Percentiles rank a stretch among this genome's conserved stretches.
These are phyloP conservation scores for Huntiella savannae DNA, from an alignment of 2,329 filamentous ascomycete species.

Conservation along the genomic window DNA sequence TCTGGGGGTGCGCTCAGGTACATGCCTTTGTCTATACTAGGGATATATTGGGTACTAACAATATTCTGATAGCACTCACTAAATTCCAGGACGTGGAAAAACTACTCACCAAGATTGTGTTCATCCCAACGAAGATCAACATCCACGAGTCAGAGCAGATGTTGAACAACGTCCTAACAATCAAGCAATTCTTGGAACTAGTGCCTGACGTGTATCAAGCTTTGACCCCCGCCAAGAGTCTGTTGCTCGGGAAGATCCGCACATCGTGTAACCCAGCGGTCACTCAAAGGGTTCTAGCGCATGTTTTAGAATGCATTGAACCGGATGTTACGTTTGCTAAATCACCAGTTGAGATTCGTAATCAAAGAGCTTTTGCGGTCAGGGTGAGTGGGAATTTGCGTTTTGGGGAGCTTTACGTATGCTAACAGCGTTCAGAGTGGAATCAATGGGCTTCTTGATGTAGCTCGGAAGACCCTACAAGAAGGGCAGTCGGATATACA, in stretches of 20 bases:
- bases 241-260: conserved; percentile 47
- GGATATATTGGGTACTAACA: background rate
- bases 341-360: conserved; percentile 65
- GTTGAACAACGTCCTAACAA: conserved; percentile 68
- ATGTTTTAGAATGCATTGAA: conserved; percentile 57
- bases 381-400: conserved; percentile 29
- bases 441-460: conserved; percentile 69
- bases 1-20: conserved; percentile 50
- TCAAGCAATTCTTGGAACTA: conserved; percentile 62
- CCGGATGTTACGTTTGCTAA: conserved; percentile 62
- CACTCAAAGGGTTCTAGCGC: conserved; percentile 37
- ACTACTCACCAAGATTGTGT: conserved; percentile 43
- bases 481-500: conserved; percentile 66
- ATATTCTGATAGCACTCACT: conserved; percentile 1
- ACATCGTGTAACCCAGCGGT: conserved; percentile 48
- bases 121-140: conserved; percentile 47
- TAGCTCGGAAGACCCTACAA: conserved; percentile 75
- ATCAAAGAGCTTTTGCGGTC: conserved; percentile 79
- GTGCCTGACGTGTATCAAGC: conserved; percentile 50
- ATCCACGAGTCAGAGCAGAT: conserved; percentile 57
- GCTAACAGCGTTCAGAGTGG: conserved; percentile 35
- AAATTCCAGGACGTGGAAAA: conserved; percentile 63
- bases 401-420: background rate
- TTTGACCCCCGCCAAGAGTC: conserved; percentile 42
- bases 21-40: background rate